A percentile compares a stretch with the other conserved stretches of the same genome.
Conservation (phyloP, 805 yeast genomes). For the Teunomyces panamensis region DNA sequence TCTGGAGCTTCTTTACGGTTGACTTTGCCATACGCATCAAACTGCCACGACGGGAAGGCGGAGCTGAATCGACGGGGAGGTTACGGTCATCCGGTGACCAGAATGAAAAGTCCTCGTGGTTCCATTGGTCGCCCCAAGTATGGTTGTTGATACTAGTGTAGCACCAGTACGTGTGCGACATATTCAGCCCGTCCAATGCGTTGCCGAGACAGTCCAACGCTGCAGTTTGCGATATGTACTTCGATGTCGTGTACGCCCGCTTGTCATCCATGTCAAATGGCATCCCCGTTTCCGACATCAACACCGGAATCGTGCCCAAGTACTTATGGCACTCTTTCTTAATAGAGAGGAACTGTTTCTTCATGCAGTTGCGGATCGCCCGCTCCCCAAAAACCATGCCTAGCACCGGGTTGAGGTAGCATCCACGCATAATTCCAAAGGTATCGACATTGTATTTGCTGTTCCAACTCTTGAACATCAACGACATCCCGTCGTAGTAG, state of each 20-base stretch:
- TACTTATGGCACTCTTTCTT: constrained; percentile 57
- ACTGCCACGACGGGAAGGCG: constrained; percentile 8
- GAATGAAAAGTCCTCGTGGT: constrained; percentile 88
- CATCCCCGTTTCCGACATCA: constrained; percentile 95
- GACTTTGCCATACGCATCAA: constrained; percentile 4
- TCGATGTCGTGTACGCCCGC: constrained; percentile 62
- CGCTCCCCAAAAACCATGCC: constrained; percentile 80
- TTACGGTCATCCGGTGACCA: constrained; percentile 68
- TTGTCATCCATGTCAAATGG: constrained; percentile 93
- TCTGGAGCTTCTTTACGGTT: constrained; percentile 6
- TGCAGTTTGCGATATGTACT: constrained; percentile 67
- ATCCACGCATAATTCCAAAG: constrained; percentile 77
- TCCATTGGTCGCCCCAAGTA: constrained; percentile 89
- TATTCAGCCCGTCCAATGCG: constrained; percentile 72
- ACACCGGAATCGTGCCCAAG: constrained; percentile 70
- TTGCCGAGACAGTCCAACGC: constrained; percentile 81
- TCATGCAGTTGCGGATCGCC: constrained; percentile 70
- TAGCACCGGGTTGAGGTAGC: constrained; percentile 67
- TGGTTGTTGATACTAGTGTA: constrained; percentile 73
- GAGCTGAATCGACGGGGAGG: constrained; percentile 1
- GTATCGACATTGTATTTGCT: constrained; percentile 81
- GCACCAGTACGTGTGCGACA: constrained; percentile 84
- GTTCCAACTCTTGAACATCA: constrained; percentile 91
- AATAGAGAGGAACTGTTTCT: constrained; percentile 65
- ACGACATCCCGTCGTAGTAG: constrained; percentile 91